Evolutionary conservation across 2,329 filamentous ascomycete genomes (phyloP).

Genomic region (Ceratocystis alfenasii): DNA sequence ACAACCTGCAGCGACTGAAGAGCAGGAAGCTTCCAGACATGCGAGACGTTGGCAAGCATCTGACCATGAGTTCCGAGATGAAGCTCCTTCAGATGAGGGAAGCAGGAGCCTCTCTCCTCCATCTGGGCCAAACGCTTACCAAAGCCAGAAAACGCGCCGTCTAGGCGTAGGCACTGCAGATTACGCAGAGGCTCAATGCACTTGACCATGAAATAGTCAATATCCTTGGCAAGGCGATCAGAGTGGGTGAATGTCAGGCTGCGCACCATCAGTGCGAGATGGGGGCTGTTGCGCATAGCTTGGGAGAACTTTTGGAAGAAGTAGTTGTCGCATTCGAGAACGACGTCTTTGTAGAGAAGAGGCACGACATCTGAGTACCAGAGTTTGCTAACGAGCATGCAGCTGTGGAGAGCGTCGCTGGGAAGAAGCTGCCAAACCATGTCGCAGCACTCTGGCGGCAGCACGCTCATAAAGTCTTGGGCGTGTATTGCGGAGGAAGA

Average conservation of each 20-base stretch:
- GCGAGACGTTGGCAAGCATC: not conserved
- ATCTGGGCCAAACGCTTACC: conserved; percentile 10
- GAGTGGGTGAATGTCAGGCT: conserved; percentile 11
- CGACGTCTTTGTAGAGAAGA: conserved; percentile 17
- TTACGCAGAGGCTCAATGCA: conserved; percentile 18
- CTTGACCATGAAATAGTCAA: conserved; percentile 19
- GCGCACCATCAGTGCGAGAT: conserved; percentile 15
- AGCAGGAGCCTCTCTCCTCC: conserved; percentile 4
- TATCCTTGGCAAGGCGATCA: not conserved
- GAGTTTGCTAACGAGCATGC: conserved; percentile 5
- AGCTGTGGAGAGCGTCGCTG: conserved; percentile 5
- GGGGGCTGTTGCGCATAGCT: conserved; percentile 16
- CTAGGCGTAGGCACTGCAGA: conserved; percentile 12
- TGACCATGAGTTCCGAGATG: conserved; percentile 16
- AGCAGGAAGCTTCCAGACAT: conserved; percentile 16
- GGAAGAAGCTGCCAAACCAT: conserved; percentile 15
- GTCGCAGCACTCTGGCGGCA: conserved; percentile 17
- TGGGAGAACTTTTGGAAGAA: conserved; percentile 20
- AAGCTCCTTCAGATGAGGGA: conserved; percentile 14
- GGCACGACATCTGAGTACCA: conserved; percentile 12
- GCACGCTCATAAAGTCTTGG: conserved; percentile 12
- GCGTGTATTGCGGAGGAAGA: conserved; percentile 12
- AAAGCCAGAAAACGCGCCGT: conserved; percentile 18
- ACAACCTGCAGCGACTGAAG: conserved; percentile 13
- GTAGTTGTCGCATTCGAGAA: conserved; percentile 19